A percentile compares a stretch with the other conserved stretches of the same genome.
Evolutionary conservation across 1,284 basidiomycete species (phyloP).

Genomic region (Austroboletus niveus): DNA sequence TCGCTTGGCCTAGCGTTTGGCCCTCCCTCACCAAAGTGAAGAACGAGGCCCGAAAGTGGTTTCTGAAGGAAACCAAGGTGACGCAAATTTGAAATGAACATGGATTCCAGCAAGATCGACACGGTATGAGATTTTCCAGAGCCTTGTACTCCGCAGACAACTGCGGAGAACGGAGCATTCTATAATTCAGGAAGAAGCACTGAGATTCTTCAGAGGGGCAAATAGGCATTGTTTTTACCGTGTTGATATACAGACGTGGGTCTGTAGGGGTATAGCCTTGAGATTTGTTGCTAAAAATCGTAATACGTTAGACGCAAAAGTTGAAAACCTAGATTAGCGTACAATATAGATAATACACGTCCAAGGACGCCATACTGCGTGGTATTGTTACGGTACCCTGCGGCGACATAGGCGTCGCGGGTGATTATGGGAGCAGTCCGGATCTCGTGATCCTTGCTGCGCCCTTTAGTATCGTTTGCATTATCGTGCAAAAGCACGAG

Average conservation of each 20-base stretch:
- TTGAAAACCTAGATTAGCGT: constrained; percentile 5
- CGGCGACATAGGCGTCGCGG: constrained; percentile 45
- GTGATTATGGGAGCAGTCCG: constrained; percentile 56
- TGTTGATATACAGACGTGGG: constrained; percentile 58
- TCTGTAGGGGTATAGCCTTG: constrained; percentile 36
- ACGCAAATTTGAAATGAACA: constrained; percentile 53
- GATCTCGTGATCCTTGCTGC: constrained; percentile 40
- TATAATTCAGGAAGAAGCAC: constrained; percentile 18
- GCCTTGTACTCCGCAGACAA: constrained; percentile 64
- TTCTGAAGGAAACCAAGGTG: constrained; percentile 51
- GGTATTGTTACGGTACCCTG: constrained; percentile 30
- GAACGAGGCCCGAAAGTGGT: constrained; percentile 59
- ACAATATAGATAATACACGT: constrained; percentile 46
- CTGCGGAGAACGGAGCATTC: constrained; percentile 59
- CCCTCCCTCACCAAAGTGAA: constrained; percentile 70
- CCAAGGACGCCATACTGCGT: constrained; percentile 62
- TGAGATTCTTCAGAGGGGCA: neutral
- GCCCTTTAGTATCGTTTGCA: constrained; percentile 18
- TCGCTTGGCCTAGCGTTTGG: constrained; percentile 55
- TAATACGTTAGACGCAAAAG: neutral
- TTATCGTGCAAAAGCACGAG: constrained; percentile 41
- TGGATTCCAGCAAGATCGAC: constrained; percentile 61
- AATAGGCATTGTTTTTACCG: constrained; percentile 36
- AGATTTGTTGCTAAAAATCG: constrained; percentile 28
- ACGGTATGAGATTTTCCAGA: constrained; percentile 73